A percentile compares a stretch with the other conserved stretches of the same genome.
phyloP scores from a whole-genome alignment of 108 stramenopile species.

The Halocafeteria seosinensis region DNA sequence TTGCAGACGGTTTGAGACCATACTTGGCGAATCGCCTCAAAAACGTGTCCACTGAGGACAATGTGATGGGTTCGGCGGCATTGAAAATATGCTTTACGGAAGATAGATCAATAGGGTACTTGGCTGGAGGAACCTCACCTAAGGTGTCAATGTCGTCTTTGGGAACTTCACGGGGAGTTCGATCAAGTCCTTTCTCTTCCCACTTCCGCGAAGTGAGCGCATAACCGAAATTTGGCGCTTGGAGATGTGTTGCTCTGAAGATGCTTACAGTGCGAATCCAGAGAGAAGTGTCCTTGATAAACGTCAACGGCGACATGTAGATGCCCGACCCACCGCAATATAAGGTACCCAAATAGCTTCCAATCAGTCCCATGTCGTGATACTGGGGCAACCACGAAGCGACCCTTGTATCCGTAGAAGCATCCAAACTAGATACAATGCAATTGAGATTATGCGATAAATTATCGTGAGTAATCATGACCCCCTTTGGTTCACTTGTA shows the following conservation, averaged over 20 bases:
- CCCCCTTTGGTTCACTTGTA: constrained; percentile 83
- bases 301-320: constrained; percentile 83
- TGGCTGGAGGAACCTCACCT: too few relatives aligned
- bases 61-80: constrained; percentile 82
- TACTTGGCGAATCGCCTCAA: constrained; percentile 43
- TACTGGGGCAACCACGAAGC: constrained; percentile 99
- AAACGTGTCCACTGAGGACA: constrained; percentile 56
- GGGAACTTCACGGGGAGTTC: too few relatives aligned
- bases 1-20: constrained; percentile 49
- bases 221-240: constrained; percentile 93
- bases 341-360: constrained; percentile 64
- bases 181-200: not conserved
- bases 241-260: constrained; percentile 75
- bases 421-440: constrained; percentile 49
- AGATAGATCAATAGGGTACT: constrained; percentile 61
- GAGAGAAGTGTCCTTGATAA: constrained; percentile 70
- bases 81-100: constrained; percentile 75
- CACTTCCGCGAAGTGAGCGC: constrained; percentile 73
- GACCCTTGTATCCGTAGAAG: constrained; percentile 54
- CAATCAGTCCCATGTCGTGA: constrained; percentile 99
- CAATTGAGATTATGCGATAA: constrained; percentile 70
- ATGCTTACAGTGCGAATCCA: constrained; percentile 66
- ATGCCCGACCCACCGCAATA: constrained; percentile 86
- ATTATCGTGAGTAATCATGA: constrained; percentile 59
- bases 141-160: too few relatives aligned